A percentile compares a stretch with the other conserved stretches of the same genome.
These are phyloP conservation scores for Nakazawaea holstii DNA, from an alignment of 805 yeast genomes.

Conservation along the genomic window DNA sequence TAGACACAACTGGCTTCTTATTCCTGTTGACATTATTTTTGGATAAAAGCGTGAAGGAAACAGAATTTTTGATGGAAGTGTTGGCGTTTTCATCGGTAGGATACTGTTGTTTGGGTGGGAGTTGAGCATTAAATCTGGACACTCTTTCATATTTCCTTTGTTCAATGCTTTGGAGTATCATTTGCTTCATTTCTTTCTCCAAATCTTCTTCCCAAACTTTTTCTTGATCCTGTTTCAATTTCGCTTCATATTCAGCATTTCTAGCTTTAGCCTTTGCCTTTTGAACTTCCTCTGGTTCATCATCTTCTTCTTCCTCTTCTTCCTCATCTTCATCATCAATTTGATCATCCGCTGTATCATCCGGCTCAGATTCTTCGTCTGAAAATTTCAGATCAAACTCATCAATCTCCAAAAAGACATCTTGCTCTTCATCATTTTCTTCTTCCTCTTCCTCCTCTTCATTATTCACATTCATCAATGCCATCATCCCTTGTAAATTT, in stretches of 20 bases:
- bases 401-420: constrained; percentile 9
- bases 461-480: constrained; percentile 9
- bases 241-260: constrained; percentile 32
- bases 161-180: constrained; percentile 48
- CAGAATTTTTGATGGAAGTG: constrained; percentile 9
- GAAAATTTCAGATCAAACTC: constrained; percentile 3
- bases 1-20: constrained; percentile 33
- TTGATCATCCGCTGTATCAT: constrained; percentile 7
- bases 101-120: constrained; percentile 6
- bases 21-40: constrained; percentile 32
- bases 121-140: constrained; percentile 24
- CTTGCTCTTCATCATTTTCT: constrained; percentile 11
- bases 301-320: constrained; percentile 20
- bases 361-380: constrained; percentile 8
- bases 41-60: constrained; percentile 51
- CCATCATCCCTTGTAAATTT: constrained; percentile 29
- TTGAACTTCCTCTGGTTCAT: constrained; percentile 22
- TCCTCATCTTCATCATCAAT: constrained; percentile 13
- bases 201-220: constrained; percentile 42
- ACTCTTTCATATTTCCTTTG: constrained; percentile 26
- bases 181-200: constrained; percentile 49
- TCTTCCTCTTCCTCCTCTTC: constrained; percentile 14
- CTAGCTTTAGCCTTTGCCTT: constrained; percentile 13
- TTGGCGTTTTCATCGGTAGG: not conserved
- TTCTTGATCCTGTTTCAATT: constrained; percentile 34